Evolutionary conservation across 345 rosid genomes (phyloP), one percentile per base, ranked within the genome.

Genomic region (Eucalyptus lansdowneana): DNA sequence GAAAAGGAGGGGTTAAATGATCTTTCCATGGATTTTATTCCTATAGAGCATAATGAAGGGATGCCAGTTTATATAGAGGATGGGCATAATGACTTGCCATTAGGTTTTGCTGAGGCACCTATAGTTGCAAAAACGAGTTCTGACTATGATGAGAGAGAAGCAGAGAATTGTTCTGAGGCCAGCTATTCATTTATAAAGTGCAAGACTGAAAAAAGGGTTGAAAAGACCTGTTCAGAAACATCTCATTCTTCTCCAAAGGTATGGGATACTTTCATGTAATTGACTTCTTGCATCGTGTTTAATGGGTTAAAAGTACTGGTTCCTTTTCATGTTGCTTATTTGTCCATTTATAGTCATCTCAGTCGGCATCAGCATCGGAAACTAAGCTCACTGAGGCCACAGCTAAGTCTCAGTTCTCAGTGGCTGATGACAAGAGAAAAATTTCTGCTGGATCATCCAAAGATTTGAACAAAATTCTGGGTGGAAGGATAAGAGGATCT

Each of bases 181-280:
- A 86, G 69, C 67, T 17, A 76, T 15, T 31, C 29, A 51, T 86
- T 50, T 67, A 34, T 14, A 37, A 51, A 60, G 24, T 11, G 44
- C 49, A 12, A 81, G 47, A 65, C 54, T 29, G n/a, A 31, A 69
- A 40, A 89, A 58, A 69, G 50, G 83, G 45, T 76, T 37, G 83
- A 76, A 24, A 50, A 86, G 65, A 24, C 87, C 44, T 80, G 87
- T 65, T 88, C 89, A n/a, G 89, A 88, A 47, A 81, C 37, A 85
- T 44, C 2, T 85, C 89, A 88, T 87, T 89, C 76, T 76, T 90
- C 94, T 89, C 90, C 91, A 14, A 90, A 92, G 96, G 96, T 93
- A n/a, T 21, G 51, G 27, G 16, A 67, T 87, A 60, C 50, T 40
- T 85, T 60, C 47, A 37, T 37, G 83, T 24, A 91, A 45, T 86